Evolutionary conservation across 129 eudicot species (phyloP).

Genomic region (Artemisia tridentata): DNA sequence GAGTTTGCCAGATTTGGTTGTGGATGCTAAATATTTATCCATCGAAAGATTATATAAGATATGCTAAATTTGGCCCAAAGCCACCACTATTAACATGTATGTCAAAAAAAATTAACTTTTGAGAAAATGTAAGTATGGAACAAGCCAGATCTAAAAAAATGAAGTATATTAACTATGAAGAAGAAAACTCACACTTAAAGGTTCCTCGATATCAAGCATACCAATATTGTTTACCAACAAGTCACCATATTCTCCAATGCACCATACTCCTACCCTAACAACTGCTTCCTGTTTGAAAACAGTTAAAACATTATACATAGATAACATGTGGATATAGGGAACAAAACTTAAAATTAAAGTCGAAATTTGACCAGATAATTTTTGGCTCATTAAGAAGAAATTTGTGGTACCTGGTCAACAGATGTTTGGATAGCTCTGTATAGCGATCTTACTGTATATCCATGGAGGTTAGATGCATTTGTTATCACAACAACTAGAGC

Average conservation of each 20-base stretch:
- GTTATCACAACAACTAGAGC: conserved; percentile 83
- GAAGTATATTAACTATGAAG: conserved; percentile 9
- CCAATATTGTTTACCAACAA: conserved; percentile 82
- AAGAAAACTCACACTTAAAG: conserved; percentile 56
- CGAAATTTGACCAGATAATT: conserved; percentile 8
- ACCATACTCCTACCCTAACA: too few species aligned
- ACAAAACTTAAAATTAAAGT: conserved; percentile 45
- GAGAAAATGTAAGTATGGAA: background rate
- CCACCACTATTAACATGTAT: too few species aligned
- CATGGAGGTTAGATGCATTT: conserved; percentile 89
- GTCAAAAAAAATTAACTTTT: background rate
- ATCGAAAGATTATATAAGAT: conserved; percentile 27
- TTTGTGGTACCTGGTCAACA: conserved; percentile 73
- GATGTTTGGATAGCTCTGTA: conserved; percentile 78
- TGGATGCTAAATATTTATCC: too few species aligned
- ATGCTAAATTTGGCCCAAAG: too few species aligned
- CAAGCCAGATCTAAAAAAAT: background rate
- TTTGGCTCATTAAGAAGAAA: conserved; percentile 13
- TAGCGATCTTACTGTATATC: conserved; percentile 79
- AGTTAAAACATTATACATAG: too few species aligned
- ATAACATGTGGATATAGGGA: too few species aligned
- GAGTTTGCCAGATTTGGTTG: too few species aligned
- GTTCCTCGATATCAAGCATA: conserved; percentile 82
- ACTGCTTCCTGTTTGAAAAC: too few species aligned
- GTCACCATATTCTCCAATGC: conserved; percentile 98